phyloP scores from a whole-genome alignment of 2,329 filamentous ascomycete species.

The Endothia cerciana region DNA sequence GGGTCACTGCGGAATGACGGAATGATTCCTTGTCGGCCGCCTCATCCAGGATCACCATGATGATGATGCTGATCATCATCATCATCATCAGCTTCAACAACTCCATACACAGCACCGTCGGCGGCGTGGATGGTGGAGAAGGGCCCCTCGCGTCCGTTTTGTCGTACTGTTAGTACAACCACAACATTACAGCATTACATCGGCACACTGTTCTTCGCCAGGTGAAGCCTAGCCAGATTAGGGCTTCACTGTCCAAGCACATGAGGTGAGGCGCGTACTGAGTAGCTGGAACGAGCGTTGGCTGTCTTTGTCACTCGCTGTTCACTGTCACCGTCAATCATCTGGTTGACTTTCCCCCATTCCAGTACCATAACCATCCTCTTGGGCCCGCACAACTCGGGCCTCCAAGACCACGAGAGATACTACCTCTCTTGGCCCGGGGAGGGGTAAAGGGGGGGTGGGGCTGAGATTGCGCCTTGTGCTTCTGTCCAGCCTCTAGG shows the following conservation, averaged over 20 bases:
- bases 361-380: not conserved
- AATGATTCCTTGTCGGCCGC: conserved; percentile 11
- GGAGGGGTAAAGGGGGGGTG: not conserved
- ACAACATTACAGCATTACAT: not conserved
- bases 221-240: conserved; percentile 14
- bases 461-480: not conserved
- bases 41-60: not conserved
- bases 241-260: conserved; percentile 24
- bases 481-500: not conserved
- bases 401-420: not conserved
- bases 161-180: not conserved
- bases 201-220: not conserved
- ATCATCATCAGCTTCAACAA: not conserved
- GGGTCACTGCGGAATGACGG: conserved; percentile 5
- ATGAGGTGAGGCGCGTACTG: conserved; percentile 18
- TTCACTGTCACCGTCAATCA: conserved; percentile 7
- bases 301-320: not conserved
- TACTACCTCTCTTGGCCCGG: not conserved
- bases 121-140: not conserved
- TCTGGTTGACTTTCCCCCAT: not conserved
- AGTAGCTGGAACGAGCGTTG: conserved; percentile 4
- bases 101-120: not conserved
- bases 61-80: conserved; percentile 2
- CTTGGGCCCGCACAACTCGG: not conserved
- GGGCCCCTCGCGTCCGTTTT: not conserved